Evolutionary conservation across 163 green algal genomes (phyloP).

Genomic region (Coccomyxa subellipsoidea): DNA sequence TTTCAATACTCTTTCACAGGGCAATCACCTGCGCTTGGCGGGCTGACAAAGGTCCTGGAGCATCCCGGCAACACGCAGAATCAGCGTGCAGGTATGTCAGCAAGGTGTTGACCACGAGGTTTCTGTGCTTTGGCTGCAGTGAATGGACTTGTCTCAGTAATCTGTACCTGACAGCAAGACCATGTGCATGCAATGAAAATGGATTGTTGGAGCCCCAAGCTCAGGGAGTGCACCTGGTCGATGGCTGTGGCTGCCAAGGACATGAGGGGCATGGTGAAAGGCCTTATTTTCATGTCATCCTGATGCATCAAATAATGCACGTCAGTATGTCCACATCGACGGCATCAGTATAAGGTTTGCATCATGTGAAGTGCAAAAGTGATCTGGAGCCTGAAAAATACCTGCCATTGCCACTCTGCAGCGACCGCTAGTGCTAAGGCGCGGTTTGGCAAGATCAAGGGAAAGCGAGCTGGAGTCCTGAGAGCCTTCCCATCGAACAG

Average conservation of each 20-base stretch:
- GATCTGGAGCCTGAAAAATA: neutral
- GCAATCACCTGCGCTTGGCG: conserved; percentile 45
- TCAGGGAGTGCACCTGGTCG: conserved; percentile 64
- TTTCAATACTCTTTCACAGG: too few species aligned
- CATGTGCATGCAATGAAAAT: too few species aligned
- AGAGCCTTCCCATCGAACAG: conserved; percentile 64
- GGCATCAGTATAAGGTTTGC: neutral
- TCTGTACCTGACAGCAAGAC: too few species aligned
- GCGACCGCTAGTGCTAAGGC: conserved; percentile 77
- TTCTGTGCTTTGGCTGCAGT: conserved; percentile 9
- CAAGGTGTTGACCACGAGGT: conserved; percentile 49
- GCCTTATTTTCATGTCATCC: conserved; percentile 51
- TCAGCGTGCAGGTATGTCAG: conserved; percentile 86
- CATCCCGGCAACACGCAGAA: conserved; percentile 58
- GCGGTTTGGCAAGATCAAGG: conserved; percentile 62
- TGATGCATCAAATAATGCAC: neutral
- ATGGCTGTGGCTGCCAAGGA: conserved; percentile 83
- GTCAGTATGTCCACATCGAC: neutral
- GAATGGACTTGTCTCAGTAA: neutral
- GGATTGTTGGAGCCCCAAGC: too few species aligned
- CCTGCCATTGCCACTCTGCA: conserved; percentile 91
- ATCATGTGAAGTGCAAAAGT: too few species aligned
- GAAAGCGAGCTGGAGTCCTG: conserved; percentile 63
- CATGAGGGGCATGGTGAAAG: conserved; percentile 95
- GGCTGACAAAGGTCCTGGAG: conserved; percentile 41